These are phyloP conservation scores for Mucuna pruriens DNA, from an alignment of 306 rosid genomes.

Conservation along the genomic window DNA sequence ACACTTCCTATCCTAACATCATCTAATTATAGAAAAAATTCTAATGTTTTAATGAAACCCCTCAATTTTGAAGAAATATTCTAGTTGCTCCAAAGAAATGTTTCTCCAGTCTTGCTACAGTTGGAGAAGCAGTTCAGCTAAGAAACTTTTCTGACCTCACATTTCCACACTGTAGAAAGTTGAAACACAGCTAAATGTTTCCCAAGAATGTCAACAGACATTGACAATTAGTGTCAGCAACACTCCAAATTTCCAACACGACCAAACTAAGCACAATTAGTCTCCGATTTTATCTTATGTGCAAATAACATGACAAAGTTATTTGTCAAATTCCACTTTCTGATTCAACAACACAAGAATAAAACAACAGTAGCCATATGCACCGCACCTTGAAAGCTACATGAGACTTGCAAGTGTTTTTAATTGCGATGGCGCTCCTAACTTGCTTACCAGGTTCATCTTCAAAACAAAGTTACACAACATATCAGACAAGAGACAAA, in stretches of 20 bases:
- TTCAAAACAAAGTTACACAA: conserved; percentile 50
- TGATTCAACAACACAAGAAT: background rate
- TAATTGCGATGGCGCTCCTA: conserved; percentile 79
- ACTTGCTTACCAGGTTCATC: conserved; percentile 97
- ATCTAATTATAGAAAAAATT: background rate
- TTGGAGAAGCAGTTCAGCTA: background rate
- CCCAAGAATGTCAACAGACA: conserved; percentile 6
- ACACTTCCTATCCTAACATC: background rate
- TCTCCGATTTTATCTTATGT: background rate
- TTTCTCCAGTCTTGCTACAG: conserved; percentile 6
- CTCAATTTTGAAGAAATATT: conserved; percentile 2
- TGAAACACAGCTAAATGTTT: background rate
- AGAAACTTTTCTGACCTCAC: background rate
- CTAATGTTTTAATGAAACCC: background rate
- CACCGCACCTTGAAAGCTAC: conserved; percentile 87
- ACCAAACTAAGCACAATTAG: background rate
- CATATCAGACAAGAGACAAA: conserved; percentile 37
- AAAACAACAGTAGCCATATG: conserved; percentile 16
- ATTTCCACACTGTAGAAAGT: background rate
- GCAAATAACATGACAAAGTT: background rate
- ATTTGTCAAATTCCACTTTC: conserved; percentile 4
- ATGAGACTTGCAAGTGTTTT: conserved; percentile 76
- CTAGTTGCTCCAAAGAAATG: background rate
- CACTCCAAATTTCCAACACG: background rate
- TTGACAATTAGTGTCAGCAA: conserved; percentile 2